Conservation (phyloP, 2,329 filamentous ascomycete species). For the Aspergillus aculeatus region DNA sequence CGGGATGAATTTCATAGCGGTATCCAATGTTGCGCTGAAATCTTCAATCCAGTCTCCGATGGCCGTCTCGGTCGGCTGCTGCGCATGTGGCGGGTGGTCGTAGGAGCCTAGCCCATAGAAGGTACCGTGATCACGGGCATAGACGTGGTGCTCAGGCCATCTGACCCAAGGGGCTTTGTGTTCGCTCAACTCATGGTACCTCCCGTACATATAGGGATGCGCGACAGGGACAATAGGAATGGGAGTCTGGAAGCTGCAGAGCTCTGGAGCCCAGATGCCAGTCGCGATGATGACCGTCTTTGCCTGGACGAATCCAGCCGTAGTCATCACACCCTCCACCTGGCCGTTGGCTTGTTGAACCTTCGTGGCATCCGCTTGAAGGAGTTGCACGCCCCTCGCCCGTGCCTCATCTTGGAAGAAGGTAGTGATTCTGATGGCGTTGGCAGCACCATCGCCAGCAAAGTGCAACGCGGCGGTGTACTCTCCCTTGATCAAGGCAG, state of each 20-base stretch:
- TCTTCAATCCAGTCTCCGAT: conserved; percentile 23
- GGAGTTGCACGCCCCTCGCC: conserved; percentile 20
- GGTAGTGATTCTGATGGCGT: conserved; percentile 21
- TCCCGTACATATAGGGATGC: conserved; percentile 38
- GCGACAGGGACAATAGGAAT: conserved; percentile 36
- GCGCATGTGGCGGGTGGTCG: conserved; percentile 27
- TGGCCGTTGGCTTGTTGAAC: conserved; percentile 17
- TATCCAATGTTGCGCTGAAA: conserved; percentile 23
- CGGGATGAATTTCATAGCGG: conserved; percentile 21
- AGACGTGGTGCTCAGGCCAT: conserved; percentile 37
- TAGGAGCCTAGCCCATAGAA: conserved; percentile 37
- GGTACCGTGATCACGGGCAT: conserved; percentile 35
- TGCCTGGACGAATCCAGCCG: conserved; percentile 13
- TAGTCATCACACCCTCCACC: conserved; percentile 21
- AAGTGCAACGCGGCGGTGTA: conserved; percentile 25
- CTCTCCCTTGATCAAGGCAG: conserved; percentile 28
- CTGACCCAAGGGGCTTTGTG: conserved; percentile 33
- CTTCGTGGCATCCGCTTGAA: conserved; percentile 23
- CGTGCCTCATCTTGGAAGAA: conserved; percentile 27
- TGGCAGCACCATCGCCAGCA: conserved; percentile 29
- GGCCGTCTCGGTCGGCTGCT: conserved; percentile 19
- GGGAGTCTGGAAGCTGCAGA: conserved; percentile 24
- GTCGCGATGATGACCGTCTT: conserved; percentile 27
- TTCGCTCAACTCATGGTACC: conserved; percentile 14
- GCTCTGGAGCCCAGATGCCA: conserved; percentile 30